Base-by-base conservation (phyloP, 805 yeast genomes). In the Kodamaea lidongshanica region DNA sequence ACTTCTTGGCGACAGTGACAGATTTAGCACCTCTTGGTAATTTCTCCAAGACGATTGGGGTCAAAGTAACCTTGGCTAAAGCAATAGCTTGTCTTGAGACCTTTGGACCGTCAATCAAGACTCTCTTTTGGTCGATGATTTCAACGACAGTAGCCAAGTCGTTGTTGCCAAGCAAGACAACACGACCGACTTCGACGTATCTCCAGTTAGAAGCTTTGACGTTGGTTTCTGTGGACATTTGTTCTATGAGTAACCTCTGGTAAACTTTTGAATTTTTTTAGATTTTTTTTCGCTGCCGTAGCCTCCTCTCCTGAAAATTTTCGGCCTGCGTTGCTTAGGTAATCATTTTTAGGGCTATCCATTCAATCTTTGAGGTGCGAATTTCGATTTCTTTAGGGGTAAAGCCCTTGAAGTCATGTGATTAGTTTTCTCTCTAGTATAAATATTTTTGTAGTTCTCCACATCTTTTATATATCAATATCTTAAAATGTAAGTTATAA, bases 61-160 rank as follows among this genome's bases (percentile, higher is more conserved):
- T 92, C 67, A 92, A 79, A 51, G 81, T 82, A 63, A 85, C 86
- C 71, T 79, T 84, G 59, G 78, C 84, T 65, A 92, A 79, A 52
- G 81, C 59, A 61, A 83, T 69, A 50, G 95, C 79, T 76, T 92
- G 97, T 74, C 99, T 86, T 62, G 82, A 75, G 57, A 92, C 83
- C 58, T 79, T 65, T 70, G 98, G 97, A 70, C 98, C 98, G 67
- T 92, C 98, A 59, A 92, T 69, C 64, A 92, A 82, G 60, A 79
- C 97, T 75, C 96, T 84, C 79, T 86, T 88, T 79, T 92, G 96
- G 79, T 92, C 97, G 64, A 92, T 84, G 74, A 92, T 85, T 78
- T 92, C 98, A 61, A 88, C 97, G 60, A 92, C 80, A 65, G 95
- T 74, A 59, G 97, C 99, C 64, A 92, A 79, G 72, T 86, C 84